Conservation (phyloP, 2,329 filamentous ascomycete genomes). For the Xylariales sp. region DNA sequence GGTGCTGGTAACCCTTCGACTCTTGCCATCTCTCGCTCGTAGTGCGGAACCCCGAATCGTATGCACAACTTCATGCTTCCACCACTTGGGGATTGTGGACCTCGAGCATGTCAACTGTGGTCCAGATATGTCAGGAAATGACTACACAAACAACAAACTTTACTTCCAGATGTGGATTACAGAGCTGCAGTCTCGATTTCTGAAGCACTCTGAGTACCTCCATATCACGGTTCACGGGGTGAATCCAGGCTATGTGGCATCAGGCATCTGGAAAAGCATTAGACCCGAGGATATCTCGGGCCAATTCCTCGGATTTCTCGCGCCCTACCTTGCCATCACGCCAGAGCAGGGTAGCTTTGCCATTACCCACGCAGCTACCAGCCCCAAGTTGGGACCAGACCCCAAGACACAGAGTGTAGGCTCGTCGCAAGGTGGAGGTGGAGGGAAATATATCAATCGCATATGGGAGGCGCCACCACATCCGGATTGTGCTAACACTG, state of each 20-base stretch:
- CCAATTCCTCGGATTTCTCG: too few species aligned
- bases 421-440: too few species aligned
- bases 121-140: too few species aligned
- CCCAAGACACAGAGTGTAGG: too few species aligned
- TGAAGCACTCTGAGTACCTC: slow-evolving; percentile 13
- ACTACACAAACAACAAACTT: slow-evolving; percentile 27
- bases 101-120: slow-evolving; percentile 17
- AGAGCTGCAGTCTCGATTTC: slow-evolving; percentile 21
- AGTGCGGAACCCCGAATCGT: slow-evolving; percentile 19
- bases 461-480: too few species aligned
- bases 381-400: too few species aligned
- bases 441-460: too few species aligned
- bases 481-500: too few species aligned
- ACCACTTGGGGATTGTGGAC: slow-evolving; percentile 20
- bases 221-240: slow-evolving; percentile 25
- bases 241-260: slow-evolving; percentile 25
- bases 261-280: slow-evolving; percentile 23
- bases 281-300: too few species aligned
- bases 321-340: too few species aligned
- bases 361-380: too few species aligned
- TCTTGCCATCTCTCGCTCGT: slow-evolving; percentile 21
- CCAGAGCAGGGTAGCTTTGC: too few species aligned
- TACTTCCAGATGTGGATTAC: slow-evolving; percentile 27
- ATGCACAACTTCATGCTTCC: slow-evolving; percentile 24
- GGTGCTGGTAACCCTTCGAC: slow-evolving; percentile 20